Percentiles rank a stretch among this genome's conserved stretches.
phyloP scores from a whole-genome alignment of 352 stramenopile species.

The Halophytophthora batemanensis region DNA sequence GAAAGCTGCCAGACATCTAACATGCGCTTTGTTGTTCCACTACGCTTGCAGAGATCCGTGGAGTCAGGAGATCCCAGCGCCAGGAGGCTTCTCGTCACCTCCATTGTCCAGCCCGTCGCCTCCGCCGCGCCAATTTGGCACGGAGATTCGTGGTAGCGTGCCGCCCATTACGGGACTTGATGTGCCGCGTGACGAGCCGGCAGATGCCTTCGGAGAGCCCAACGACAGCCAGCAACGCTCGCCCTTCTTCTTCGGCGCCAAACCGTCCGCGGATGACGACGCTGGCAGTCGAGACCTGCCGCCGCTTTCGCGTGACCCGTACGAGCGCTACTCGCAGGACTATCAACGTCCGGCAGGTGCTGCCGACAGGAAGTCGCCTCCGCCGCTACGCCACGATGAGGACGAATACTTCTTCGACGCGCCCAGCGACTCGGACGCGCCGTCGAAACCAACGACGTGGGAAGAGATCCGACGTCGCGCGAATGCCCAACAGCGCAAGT shows the following conservation, averaged over 20 bases:
- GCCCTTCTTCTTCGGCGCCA: conserved; percentile 58
- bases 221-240: conserved; percentile 19
- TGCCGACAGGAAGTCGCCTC: conserved; percentile 9
- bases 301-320: conserved; percentile 39
- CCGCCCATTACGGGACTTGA: conserved; percentile 29
- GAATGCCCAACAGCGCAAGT: conserved; percentile 42
- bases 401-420: conserved; percentile 52
- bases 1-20: no score
- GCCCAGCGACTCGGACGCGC: conserved; percentile 18
- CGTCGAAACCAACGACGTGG: conserved; percentile 58
- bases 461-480: conserved; percentile 71
- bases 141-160: conserved; percentile 14
- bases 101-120: conserved; percentile 8
- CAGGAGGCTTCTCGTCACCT: conserved; percentile 10
- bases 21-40: not conserved
- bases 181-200: conserved; percentile 13
- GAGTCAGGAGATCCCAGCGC: conserved; percentile 20
- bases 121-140: conserved; percentile 11
- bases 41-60: conserved; percentile 42
- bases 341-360: conserved; percentile 3
- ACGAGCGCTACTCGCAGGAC: conserved; percentile 23
- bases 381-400: conserved; percentile 33
- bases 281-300: conserved; percentile 17
- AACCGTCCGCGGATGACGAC: conserved; percentile 8
- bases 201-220: conserved; percentile 20